Conservation (phyloP, 2,329 filamentous ascomycete species). For the Aulographum hederae region DNA sequence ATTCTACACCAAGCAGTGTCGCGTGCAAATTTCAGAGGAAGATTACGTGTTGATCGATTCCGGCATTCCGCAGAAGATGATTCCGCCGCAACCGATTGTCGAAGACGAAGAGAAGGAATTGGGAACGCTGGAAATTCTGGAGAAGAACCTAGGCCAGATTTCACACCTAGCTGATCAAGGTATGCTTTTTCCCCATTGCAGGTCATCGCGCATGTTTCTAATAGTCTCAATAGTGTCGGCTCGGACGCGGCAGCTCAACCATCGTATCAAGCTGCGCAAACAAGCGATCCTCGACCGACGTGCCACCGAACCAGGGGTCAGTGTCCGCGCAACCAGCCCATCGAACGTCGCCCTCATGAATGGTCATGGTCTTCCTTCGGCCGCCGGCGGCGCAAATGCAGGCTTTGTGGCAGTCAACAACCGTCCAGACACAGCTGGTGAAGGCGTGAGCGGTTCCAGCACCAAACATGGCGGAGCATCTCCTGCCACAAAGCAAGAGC, state of each 20-base stretch:
- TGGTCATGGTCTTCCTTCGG: constrained; percentile 17
- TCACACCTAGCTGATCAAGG: constrained; percentile 68
- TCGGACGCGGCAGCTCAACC: constrained; percentile 60
- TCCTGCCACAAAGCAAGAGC: constrained; percentile 34
- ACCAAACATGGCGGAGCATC: constrained; percentile 25
- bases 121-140: constrained; percentile 66
- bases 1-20: constrained; percentile 63
- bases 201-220: neutral
- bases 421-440: constrained; percentile 21
- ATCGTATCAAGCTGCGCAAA: constrained; percentile 57
- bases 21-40: constrained; percentile 74
- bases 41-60: constrained; percentile 73
- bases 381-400: constrained; percentile 13
- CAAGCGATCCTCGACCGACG: constrained; percentile 52
- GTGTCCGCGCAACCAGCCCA: constrained; percentile 17
- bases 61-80: constrained; percentile 65
- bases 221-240: constrained; percentile 34
- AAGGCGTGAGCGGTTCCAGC: constrained; percentile 14
- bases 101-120: constrained; percentile 79
- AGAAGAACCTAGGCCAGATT: constrained; percentile 57
- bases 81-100: constrained; percentile 61
- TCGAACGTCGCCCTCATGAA: constrained; percentile 24
- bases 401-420: constrained; percentile 43
- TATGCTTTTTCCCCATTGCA: constrained; percentile 12
- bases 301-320: constrained; percentile 24